Conservation (phyloP, 2,329 filamentous ascomycete genomes). For the Ceratocystis papillata region DNA sequence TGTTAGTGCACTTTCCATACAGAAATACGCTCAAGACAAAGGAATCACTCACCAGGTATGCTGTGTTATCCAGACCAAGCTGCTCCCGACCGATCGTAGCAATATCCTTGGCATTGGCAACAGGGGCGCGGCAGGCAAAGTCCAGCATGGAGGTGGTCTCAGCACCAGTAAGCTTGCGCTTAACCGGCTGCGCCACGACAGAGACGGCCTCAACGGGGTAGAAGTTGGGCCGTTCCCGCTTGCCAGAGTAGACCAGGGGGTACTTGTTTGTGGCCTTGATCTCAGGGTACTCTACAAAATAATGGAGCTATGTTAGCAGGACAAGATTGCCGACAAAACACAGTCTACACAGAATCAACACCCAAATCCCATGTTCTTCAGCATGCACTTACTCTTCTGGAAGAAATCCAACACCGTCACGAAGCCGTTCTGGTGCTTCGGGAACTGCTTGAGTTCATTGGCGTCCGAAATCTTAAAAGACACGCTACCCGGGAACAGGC, state of each 20-base stretch:
- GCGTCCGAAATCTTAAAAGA: slow-evolving; percentile 30
- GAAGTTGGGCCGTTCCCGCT: slow-evolving; percentile 45
- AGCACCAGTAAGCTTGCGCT: slow-evolving; percentile 44
- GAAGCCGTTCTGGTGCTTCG: slow-evolving; percentile 28
- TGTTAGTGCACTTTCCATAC: not conserved
- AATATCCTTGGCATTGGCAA: slow-evolving; percentile 57
- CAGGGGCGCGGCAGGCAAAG: slow-evolving; percentile 58
- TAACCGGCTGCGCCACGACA: slow-evolving; percentile 50
- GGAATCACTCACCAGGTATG: slow-evolving; percentile 34
- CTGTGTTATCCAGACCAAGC: slow-evolving; percentile 45
- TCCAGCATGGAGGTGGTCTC: slow-evolving; percentile 61
- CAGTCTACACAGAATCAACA: too few relatives aligned
- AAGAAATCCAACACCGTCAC: slow-evolving; percentile 38
- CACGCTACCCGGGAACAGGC: slow-evolving; percentile 25
- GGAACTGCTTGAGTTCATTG: slow-evolving; percentile 29
- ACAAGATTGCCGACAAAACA: not conserved
- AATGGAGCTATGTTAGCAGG: not conserved
- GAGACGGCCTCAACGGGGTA: slow-evolving; percentile 56
- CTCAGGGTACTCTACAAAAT: slow-evolving; percentile 31
- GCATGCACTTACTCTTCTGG: slow-evolving; percentile 33
- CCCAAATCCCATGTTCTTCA: not conserved
- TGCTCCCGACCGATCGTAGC: slow-evolving; percentile 44
- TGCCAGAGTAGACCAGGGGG: slow-evolving; percentile 59
- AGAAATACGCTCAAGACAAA: slow-evolving; percentile 23
- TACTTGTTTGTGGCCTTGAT: slow-evolving; percentile 32